Conservation (phyloP, 306 rosid species). For the Rubus idaeus region DNA sequence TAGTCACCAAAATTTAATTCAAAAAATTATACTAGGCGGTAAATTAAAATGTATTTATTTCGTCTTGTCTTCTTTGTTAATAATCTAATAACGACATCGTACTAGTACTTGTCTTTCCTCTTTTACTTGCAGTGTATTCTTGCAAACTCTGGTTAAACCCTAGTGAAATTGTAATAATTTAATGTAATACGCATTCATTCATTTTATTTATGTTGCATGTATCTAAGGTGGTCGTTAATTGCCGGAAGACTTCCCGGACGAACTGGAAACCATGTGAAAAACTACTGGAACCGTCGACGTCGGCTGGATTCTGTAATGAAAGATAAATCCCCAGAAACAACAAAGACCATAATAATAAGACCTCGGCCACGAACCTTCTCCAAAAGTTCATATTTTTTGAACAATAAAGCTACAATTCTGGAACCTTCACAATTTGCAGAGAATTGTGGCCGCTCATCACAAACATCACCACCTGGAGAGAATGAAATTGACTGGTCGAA, state of each 20-base stretch:
- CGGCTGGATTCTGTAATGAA: neutral
- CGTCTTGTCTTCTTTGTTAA: no score
- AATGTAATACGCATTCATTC: neutral
- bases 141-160: neutral
- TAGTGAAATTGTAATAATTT: neutral
- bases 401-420: neutral
- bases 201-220: neutral
- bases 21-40: no score
- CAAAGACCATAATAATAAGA: constrained; percentile 14
- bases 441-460: neutral
- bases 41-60: no score
- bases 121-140: no score
- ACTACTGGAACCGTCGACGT: constrained; percentile 27
- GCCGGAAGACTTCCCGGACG: constrained; percentile 43
- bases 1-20: no score
- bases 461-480: neutral
- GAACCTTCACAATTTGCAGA: neutral
- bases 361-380: constrained; percentile 27
- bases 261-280: constrained; percentile 35
- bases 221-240: constrained; percentile 31
- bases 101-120: no score
- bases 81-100: no score
- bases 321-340: neutral
- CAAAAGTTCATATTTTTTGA: neutral
- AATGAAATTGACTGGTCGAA: constrained; percentile 6